Base-by-base conservation (phyloP, 1,284 basidiomycete species). In the Ceratobasidium sp. region DNA sequence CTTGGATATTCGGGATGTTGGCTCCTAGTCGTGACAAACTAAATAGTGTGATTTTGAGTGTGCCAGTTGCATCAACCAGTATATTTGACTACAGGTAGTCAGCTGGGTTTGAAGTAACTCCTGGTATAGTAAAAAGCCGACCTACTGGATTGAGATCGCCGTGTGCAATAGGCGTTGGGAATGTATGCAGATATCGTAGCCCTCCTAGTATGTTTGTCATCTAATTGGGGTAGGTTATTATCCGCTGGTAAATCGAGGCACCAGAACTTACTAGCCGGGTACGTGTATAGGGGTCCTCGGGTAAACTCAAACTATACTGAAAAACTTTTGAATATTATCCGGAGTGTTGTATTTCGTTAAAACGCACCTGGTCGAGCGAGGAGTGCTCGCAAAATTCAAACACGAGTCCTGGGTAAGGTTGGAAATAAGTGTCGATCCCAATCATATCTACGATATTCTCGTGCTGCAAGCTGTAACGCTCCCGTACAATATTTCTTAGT, bases 391-490 rank as follows among this genome's bases (percentile, higher is more conserved):
- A 56, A 19, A 43, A 29, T 16, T 68, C 65, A 41, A 68, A 56
- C 14, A 68, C 65, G 1, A 68, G 51, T 9, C 65, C 65, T 8
- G 65, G 39, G 14, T 56, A 68, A 1, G 39, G n/a, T 9, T 27
- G 29, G n/a, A 27, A 68, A n/a, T 37, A 46, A 0, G 49, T 43
- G n/a, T 68, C 53, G 9, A 68, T 29, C 2, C 65, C 65, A 11
- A 68, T 54, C 51, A 68, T 56, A n/a, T 54, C 51, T 1, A 58
- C 65, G 11, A 68, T 68, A 19, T 68, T 68, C 22, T n/a, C 8
- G 37, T 68, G 65, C 13, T 68, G 51, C 0, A 68, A 14, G n/a
- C 65, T 68, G n/a, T 54, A 54, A 1, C 65, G 49, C 51, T 68
- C 51, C 3, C 49, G 51, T 22, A 68, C 49, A 27, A 31, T 53